Percentiles rank a stretch among this genome's conserved stretches.
These are phyloP conservation scores for Blastobotrys proliferans DNA, from an alignment of 1,139 yeast species.

Conservation along the genomic window DNA sequence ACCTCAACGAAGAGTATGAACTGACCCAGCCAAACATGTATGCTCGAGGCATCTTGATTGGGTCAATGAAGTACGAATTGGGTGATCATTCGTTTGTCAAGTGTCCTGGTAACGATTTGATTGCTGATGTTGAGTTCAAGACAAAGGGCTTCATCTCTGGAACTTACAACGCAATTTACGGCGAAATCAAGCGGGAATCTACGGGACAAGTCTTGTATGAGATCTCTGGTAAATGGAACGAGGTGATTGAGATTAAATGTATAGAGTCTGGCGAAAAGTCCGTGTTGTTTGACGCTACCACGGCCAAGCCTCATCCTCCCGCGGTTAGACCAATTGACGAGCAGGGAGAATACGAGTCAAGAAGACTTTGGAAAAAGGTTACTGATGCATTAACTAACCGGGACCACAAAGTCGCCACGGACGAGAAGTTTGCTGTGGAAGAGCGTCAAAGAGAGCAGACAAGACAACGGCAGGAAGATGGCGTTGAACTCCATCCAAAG, in stretches of 20 bases:
- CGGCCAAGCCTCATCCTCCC: slow-evolving; percentile 54
- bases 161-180: slow-evolving; percentile 84
- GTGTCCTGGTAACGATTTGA: slow-evolving; percentile 55
- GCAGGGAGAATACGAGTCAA: slow-evolving; percentile 78
- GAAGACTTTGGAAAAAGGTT: slow-evolving; percentile 79
- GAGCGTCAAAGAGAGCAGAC: slow-evolving; percentile 74
- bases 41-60: slow-evolving; percentile 90
- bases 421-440: slow-evolving; percentile 81
- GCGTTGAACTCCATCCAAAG: slow-evolving; percentile 76
- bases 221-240: slow-evolving; percentile 92
- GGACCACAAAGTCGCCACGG: slow-evolving; percentile 79
- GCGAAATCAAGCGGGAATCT: slow-evolving; percentile 53
- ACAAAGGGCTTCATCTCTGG: slow-evolving; percentile 94
- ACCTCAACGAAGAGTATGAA: slow-evolving; percentile 61
- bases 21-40: slow-evolving; percentile 93
- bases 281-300: slow-evolving; percentile 61
- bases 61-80: slow-evolving; percentile 80
- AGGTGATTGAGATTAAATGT: slow-evolving; percentile 66
- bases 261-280: slow-evolving; percentile 45
- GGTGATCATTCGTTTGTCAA: slow-evolving; percentile 84
- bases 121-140: slow-evolving; percentile 87
- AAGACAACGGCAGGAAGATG: slow-evolving; percentile 69
- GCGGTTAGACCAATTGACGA: slow-evolving; percentile 70
- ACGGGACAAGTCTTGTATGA: slow-evolving; percentile 58
- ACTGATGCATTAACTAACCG: slow-evolving; percentile 70